A percentile compares a stretch with the other conserved stretches of the same genome.
Evolutionary conservation across 805 yeast genomes (phyloP).

Genomic region (Barnettozyma pratensis): DNA sequence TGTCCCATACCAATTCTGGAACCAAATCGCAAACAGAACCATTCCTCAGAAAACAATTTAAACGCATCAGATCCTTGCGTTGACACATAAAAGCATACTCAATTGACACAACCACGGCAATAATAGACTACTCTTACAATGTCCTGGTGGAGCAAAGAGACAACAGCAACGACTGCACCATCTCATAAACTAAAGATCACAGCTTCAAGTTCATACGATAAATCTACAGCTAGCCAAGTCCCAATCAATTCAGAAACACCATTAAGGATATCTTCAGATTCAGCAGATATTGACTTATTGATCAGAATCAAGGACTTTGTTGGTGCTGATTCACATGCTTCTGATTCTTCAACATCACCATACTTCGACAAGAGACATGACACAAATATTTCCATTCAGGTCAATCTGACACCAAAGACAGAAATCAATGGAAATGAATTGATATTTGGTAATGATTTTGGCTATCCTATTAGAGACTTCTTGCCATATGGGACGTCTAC

Average conservation of each 20-base stretch:
- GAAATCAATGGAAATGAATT: constrained; percentile 46
- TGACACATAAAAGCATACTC: too few species aligned
- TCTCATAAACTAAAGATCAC: constrained; percentile 6
- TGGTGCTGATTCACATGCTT: constrained; percentile 35
- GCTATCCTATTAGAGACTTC: constrained; percentile 48
- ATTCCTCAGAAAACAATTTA: too few species aligned
- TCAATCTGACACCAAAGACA: constrained; percentile 37
- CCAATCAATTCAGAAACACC: constrained; percentile 42
- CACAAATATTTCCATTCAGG: constrained; percentile 32
- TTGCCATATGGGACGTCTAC: constrained; percentile 52
- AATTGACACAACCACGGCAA: not conserved
- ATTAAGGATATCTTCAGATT: constrained; percentile 31
- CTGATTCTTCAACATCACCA: constrained; percentile 23
- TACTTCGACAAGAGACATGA: constrained; percentile 22
- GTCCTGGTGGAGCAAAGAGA: not conserved
- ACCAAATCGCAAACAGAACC: too few species aligned
- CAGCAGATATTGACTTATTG: constrained; percentile 34
- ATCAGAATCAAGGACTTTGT: constrained; percentile 44
- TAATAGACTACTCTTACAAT: not conserved
- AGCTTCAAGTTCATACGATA: constrained; percentile 10
- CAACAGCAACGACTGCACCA: not conserved
- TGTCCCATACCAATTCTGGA: too few species aligned
- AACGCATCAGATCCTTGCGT: too few species aligned
- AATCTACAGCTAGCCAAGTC: constrained; percentile 25
- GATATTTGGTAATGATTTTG: constrained; percentile 67